These are phyloP conservation scores for Amoeboaphelidium protococcarum DNA, from an alignment of 371 early-diverging fungal species.

Conservation along the genomic window DNA sequence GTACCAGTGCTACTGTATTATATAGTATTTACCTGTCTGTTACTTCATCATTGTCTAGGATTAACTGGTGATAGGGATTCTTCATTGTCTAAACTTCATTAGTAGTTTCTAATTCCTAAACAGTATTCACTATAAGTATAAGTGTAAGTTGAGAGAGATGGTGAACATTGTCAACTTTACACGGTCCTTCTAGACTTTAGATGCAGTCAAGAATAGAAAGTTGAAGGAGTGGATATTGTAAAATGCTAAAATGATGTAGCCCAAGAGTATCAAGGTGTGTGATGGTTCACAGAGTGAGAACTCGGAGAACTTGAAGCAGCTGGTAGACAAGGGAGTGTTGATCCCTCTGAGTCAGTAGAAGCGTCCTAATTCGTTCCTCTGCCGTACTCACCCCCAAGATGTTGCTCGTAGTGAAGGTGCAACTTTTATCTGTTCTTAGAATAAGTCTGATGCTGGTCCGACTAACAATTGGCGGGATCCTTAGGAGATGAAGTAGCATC, in stretches of 20 bases:
- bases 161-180: no score
- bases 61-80: no score
- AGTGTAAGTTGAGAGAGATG: no score
- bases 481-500: slow-evolving; percentile 8
- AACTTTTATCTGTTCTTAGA: slow-evolving; percentile 15
- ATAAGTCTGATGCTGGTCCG: slow-evolving; percentile 15
- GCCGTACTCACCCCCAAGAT: slow-evolving; percentile 15
- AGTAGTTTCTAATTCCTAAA: no score
- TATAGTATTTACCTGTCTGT: no score
- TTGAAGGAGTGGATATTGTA: background rate
- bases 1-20: no score
- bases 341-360: slow-evolving; percentile 22
- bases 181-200: no score
- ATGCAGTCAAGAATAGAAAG: background rate
- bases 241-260: background rate
- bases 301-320: slow-evolving; percentile 3
- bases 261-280: slow-evolving; percentile 1
- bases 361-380: slow-evolving; percentile 20
- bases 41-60: no score
- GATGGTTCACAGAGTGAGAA: slow-evolving; percentile 14
- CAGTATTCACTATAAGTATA: no score
- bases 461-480: slow-evolving; percentile 19
- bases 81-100: no score
- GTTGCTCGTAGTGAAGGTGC: slow-evolving; percentile 15
- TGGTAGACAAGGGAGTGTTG: slow-evolving; percentile 24